Conservation (phyloP, 495 filamentous ascomycete species). For the Aspergillus cristatus region DNA sequence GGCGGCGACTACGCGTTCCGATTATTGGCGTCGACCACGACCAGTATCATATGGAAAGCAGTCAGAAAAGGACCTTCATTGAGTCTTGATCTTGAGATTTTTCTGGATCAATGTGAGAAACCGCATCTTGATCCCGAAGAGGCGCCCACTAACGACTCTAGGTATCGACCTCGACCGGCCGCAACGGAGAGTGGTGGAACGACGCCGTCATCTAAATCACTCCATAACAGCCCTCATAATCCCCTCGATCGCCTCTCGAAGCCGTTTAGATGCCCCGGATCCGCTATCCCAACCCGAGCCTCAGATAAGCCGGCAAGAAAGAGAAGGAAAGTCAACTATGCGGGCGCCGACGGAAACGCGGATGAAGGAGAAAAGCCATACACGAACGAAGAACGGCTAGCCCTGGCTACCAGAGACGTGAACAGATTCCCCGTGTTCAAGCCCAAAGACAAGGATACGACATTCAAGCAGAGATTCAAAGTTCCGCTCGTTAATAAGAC, state of each 20-base stretch:
- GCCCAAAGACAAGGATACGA: slow-evolving; percentile 73
- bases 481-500: slow-evolving; percentile 83
- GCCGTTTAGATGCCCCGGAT: slow-evolving; percentile 91
- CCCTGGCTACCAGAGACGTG: slow-evolving; percentile 76
- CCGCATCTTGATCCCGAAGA: not conserved
- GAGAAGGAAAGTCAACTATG: slow-evolving; percentile 81
- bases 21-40: not conserved
- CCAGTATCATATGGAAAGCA: not conserved
- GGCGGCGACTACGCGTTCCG: slow-evolving; percentile 21
- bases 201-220: slow-evolving; percentile 27
- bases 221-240: slow-evolving; percentile 31
- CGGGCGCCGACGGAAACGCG: slow-evolving; percentile 60
- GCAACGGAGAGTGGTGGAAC: slow-evolving; percentile 22
- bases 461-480: slow-evolving; percentile 74
- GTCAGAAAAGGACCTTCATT: not conserved
- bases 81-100: not conserved
- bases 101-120: slow-evolving; percentile 11
- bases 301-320: slow-evolving; percentile 81
- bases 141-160: slow-evolving; percentile 7
- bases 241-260: slow-evolving; percentile 64
- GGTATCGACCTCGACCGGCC: slow-evolving; percentile 36
- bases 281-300: slow-evolving; percentile 57
- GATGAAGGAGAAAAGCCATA: slow-evolving; percentile 71
- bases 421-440: slow-evolving; percentile 89
- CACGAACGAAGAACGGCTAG: slow-evolving; percentile 79